Conservation (phyloP, 257 asterid genomes). For the Striga asiatica region DNA sequence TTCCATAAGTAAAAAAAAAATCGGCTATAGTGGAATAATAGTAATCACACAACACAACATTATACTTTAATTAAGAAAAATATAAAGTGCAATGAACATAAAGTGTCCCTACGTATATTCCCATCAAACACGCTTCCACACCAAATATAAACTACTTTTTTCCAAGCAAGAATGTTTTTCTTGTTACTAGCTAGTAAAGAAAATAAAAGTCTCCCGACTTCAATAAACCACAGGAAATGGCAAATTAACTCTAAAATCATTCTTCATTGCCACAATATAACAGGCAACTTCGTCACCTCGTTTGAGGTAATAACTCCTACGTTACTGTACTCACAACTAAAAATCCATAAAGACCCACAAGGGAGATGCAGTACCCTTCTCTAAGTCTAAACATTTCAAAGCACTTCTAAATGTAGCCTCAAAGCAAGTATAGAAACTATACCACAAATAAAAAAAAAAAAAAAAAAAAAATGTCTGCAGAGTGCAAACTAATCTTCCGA, state of each 20-base stretch:
- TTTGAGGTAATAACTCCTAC: slow-evolving; percentile 23
- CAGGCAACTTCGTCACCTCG: slow-evolving; percentile 25
- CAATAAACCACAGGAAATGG: not conserved
- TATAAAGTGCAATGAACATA: too few relatives aligned
- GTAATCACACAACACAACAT: too few relatives aligned
- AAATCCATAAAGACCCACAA: slow-evolving; percentile 13
- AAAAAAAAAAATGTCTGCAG: not conserved
- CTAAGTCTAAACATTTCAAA: not conserved
- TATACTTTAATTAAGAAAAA: too few relatives aligned
- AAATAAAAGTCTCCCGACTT: too few relatives aligned
- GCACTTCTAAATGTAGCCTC: slow-evolving; percentile 5
- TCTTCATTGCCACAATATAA: slow-evolving; percentile 8
- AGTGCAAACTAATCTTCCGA: too few relatives aligned
- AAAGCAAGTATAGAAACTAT: slow-evolving; percentile 17
- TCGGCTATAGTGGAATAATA: too few relatives aligned
- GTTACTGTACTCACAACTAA: slow-evolving; percentile 8
- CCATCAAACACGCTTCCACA: too few relatives aligned
- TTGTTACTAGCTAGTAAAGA: too few relatives aligned
- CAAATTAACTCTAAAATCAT: not conserved
- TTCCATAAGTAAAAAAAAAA: too few relatives aligned
- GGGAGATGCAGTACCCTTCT: not conserved
- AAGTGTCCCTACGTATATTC: too few relatives aligned
- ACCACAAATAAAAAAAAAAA: slow-evolving; percentile 10
- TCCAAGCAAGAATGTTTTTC: too few relatives aligned
- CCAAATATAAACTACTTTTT: too few relatives aligned